Conservation (phyloP, 2,329 filamentous ascomycete genomes). For the Ophiobolus disseminans region DNA sequence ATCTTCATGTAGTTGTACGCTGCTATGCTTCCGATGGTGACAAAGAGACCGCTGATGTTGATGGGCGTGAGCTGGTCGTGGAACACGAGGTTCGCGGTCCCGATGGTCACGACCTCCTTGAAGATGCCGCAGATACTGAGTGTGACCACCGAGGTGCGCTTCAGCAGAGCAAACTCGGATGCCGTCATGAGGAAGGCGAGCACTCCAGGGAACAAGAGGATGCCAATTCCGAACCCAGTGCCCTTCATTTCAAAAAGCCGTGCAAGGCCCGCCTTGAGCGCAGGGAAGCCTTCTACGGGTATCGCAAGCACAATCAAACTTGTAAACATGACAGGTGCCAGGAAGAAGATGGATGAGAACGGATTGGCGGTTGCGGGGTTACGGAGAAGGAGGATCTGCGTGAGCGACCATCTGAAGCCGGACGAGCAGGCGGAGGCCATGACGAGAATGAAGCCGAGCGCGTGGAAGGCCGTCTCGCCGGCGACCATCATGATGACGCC, state of each 20-base stretch:
- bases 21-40: constrained; percentile 85
- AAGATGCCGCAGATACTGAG: constrained; percentile 97
- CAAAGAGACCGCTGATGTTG: constrained; percentile 85
- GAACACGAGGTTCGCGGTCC: constrained; percentile 85
- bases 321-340: constrained; percentile 96
- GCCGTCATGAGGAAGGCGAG: constrained; percentile 97
- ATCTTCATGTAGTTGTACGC: constrained; percentile 97
- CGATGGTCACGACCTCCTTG: constrained; percentile 97
- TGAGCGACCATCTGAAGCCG: constrained; percentile 97
- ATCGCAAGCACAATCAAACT: constrained; percentile 81
- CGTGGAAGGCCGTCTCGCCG: constrained; percentile 88
- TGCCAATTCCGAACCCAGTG: constrained; percentile 66
- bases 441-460: constrained; percentile 86
- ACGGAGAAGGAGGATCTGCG: constrained; percentile 90
- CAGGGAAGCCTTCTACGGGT: constrained; percentile 79
- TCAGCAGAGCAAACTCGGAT: constrained; percentile 91
- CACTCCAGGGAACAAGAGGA: constrained; percentile 86
- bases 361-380: constrained; percentile 96
- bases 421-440: constrained; percentile 95
- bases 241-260: constrained; percentile 73
- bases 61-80: constrained; percentile 85
- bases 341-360: constrained; percentile 95
- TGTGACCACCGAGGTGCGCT: constrained; percentile 94
- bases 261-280: constrained; percentile 70
- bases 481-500: constrained; percentile 99